Conservation (phyloP, 495 filamentous ascomycete species). For the Hyaloscypha bicolor region DNA sequence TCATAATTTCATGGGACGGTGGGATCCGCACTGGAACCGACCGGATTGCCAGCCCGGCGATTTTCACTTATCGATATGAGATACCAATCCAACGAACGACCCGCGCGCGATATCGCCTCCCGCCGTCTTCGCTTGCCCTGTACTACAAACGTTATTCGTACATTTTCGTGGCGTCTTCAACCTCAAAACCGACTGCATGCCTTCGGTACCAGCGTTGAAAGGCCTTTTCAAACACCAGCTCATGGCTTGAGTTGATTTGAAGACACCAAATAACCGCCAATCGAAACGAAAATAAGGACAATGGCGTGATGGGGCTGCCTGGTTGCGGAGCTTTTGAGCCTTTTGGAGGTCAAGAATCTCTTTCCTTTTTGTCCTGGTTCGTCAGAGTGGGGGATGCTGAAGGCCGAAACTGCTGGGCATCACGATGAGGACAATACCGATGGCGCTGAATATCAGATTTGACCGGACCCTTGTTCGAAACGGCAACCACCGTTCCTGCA, state of each 20-base stretch:
- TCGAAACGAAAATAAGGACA: background rate
- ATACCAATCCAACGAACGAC: background rate
- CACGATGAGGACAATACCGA: background rate
- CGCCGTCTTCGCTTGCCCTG: too few relatives aligned
- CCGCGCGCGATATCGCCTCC: too few relatives aligned
- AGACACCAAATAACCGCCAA: background rate
- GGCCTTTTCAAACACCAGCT: constrained; percentile 5
- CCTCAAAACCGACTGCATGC: background rate
- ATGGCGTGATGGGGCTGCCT: background rate
- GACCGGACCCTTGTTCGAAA: background rate
- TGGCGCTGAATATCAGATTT: background rate
- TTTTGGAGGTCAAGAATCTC: background rate
- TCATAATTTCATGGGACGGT: background rate
- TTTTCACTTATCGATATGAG: background rate
- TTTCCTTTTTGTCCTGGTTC: background rate
- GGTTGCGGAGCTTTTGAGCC: background rate
- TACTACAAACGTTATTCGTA: background rate
- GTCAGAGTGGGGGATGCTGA: background rate
- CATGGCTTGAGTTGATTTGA: background rate
- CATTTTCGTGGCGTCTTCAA: background rate
- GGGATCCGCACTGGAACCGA: background rate
- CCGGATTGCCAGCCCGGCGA: background rate
- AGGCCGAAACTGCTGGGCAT: background rate
- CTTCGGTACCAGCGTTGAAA: background rate
- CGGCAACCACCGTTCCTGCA: constrained; percentile 27